Percentiles rank a stretch among this genome's conserved stretches.
Evolutionary conservation across 2,329 filamentous ascomycete species (phyloP).

Genomic region (Nigrospora sphaerica): DNA sequence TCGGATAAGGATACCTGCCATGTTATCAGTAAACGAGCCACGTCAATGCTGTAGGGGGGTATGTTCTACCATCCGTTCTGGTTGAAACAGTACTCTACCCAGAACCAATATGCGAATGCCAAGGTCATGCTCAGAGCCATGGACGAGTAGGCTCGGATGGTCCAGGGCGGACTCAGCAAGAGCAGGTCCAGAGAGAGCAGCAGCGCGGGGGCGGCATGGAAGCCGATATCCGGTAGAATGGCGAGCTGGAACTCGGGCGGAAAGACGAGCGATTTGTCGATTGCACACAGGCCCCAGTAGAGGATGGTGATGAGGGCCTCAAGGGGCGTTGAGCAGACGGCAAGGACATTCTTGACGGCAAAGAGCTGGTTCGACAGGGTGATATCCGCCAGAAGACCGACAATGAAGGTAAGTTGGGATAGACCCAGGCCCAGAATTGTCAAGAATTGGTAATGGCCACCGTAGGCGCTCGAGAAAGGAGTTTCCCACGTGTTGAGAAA

Average conservation of each 20-base stretch:
- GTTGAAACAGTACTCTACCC: conserved; percentile 66
- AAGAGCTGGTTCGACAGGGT: conserved; percentile 53
- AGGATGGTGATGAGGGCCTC: conserved; percentile 65
- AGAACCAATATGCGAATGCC: conserved; percentile 66
- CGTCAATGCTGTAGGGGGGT: background rate
- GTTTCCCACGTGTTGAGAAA: conserved; percentile 44
- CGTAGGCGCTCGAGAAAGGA: conserved; percentile 51
- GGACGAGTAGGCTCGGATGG: conserved; percentile 51
- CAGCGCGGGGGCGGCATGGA: conserved; percentile 60
- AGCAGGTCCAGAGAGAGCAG: conserved; percentile 59
- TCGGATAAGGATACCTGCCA: conserved; percentile 74
- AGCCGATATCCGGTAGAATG: conserved; percentile 52
- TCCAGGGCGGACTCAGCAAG: conserved; percentile 67
- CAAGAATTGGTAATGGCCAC: conserved; percentile 64
- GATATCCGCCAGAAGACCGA: conserved; percentile 59
- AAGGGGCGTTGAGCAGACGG: conserved; percentile 59
- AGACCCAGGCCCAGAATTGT: conserved; percentile 66
- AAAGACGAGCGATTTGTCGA: conserved; percentile 45
- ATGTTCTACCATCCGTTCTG: conserved; percentile 54
- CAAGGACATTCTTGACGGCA: conserved; percentile 58
- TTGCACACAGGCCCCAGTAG: conserved; percentile 62
- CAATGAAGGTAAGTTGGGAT: conserved; percentile 51
- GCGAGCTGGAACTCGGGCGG: conserved; percentile 49
- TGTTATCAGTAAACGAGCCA: background rate
- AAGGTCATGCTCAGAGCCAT: conserved; percentile 50